A percentile compares a stretch with the other conserved stretches of the same genome.
phyloP scores from a whole-genome alignment of 208 protist genomes.

The Acanthamoeba healyi region DNA sequence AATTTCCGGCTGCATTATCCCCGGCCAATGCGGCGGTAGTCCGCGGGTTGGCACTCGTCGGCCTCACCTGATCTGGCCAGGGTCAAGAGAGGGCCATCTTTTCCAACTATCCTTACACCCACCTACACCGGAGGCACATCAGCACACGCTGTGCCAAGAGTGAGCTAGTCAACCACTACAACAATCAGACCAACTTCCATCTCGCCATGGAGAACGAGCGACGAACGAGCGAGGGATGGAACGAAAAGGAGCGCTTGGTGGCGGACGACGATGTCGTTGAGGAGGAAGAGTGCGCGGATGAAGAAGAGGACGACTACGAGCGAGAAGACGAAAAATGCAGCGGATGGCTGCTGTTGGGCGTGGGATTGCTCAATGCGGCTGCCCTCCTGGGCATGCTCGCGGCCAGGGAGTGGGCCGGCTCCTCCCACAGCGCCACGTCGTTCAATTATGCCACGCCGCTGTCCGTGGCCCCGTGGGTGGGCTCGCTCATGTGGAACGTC shows the following conservation, averaged over 20 bases:
- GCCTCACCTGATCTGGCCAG: background rate
- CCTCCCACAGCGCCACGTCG: background rate
- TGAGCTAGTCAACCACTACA: no score
- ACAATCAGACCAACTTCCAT: no score
- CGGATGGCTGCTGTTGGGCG: background rate
- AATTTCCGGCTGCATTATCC: slow-evolving; percentile 8
- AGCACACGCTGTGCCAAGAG: no score
- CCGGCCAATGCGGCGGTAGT: background rate
- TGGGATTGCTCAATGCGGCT: background rate
- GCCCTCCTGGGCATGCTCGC: background rate
- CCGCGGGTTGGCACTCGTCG: background rate
- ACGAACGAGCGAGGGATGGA: background rate
- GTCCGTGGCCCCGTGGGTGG: background rate
- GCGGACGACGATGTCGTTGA: background rate
- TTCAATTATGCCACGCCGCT: background rate
- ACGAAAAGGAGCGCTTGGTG: background rate
- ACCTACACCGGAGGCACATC: background rate
- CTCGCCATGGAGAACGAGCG: background rate
- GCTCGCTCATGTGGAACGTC: background rate
- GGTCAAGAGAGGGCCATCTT: no score
- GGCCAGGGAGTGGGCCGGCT: background rate
- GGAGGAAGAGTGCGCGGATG: background rate
- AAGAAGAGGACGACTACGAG: background rate
- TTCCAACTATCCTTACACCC: background rate
- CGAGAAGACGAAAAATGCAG: background rate